Evolutionary conservation across 768 basidiomycete species (phyloP).

Genomic region (Boletus insuetus): DNA sequence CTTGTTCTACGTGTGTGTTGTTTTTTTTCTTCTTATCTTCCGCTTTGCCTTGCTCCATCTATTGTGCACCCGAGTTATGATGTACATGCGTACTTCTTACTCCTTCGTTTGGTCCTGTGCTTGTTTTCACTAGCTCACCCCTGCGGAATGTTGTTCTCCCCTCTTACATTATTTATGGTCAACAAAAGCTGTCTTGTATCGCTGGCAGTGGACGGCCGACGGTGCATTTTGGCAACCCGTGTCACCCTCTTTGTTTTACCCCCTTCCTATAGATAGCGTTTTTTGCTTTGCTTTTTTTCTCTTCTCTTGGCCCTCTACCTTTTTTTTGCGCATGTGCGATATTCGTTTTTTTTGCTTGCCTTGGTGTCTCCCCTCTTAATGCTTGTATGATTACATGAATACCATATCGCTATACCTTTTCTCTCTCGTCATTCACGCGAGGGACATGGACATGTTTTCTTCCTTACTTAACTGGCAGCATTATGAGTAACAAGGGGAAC

Average conservation of each 20-base stretch:
- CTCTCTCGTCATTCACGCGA: background rate
- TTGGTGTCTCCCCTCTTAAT: background rate
- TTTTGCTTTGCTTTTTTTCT: background rate
- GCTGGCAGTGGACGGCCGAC: background rate
- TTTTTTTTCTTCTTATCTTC: conserved; percentile 2
- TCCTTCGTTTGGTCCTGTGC: conserved; percentile 4
- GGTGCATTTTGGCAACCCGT: background rate
- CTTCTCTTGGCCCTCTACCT: background rate
- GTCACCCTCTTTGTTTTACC: too few species aligned
- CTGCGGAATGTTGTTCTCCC: conserved; percentile 12
- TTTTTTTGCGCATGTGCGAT: background rate
- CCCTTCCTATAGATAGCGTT: too few species aligned
- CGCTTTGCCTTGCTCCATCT: conserved; percentile 11
- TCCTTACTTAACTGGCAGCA: too few species aligned
- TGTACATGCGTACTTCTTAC: conserved; percentile 18
- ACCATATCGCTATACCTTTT: background rate
- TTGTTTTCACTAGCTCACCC: conserved; percentile 1
- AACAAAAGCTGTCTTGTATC: conserved; percentile 24
- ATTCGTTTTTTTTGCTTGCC: background rate
- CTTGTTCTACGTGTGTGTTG: background rate
- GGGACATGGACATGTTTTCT: too few species aligned
- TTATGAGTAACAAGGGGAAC: background rate
- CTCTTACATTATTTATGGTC: conserved; percentile 25
- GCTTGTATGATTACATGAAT: background rate
- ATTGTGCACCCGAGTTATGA: conserved; percentile 7